phyloP scores from a whole-genome alignment of 2,329 filamentous ascomycete genomes.

The Verticillium alfalfae region DNA sequence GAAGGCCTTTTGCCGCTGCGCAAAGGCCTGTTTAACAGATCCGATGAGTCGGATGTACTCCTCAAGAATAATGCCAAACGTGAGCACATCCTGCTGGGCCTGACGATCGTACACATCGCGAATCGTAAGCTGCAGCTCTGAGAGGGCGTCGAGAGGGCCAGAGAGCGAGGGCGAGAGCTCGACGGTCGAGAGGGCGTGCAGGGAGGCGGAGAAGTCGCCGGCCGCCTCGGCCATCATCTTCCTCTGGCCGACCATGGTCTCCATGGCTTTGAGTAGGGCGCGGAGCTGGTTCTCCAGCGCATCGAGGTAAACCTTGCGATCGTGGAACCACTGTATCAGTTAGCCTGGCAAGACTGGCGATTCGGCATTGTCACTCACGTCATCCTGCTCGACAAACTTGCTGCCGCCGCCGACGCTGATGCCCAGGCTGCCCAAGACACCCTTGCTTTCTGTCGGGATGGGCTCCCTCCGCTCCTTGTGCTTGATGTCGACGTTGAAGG shows the following conservation, averaged over 20 bases:
- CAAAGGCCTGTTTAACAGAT: conserved; percentile 88
- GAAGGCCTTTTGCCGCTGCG: conserved; percentile 90
- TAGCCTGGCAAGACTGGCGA: not conserved
- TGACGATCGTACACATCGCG: conserved; percentile 94
- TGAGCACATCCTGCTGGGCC: conserved; percentile 93
- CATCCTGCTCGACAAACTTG: conserved; percentile 97
- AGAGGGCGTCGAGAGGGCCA: conserved; percentile 82
- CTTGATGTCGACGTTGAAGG: conserved; percentile 94
- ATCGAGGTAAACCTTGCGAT: conserved; percentile 90
- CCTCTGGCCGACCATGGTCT: conserved; percentile 84
- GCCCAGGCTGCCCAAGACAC: conserved; percentile 81
- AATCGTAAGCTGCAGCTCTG: conserved; percentile 89
- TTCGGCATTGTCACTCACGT: conserved; percentile 50
- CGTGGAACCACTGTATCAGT: conserved; percentile 80
- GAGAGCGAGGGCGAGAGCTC: conserved; percentile 87
- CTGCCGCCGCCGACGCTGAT: conserved; percentile 69
- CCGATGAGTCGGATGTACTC: conserved; percentile 97
- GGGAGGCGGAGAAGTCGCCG: conserved; percentile 84
- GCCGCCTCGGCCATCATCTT: conserved; percentile 92
- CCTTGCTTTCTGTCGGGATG: conserved; percentile 82
- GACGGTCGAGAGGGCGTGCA: conserved; percentile 88
- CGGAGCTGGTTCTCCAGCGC: conserved; percentile 89
- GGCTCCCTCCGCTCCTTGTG: conserved; percentile 93
- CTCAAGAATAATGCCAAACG: conserved; percentile 93
- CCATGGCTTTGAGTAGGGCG: conserved; percentile 85